Evolutionary conservation across 2,329 filamentous ascomycete genomes (phyloP).

Genomic region (Fusarium sp.): DNA sequence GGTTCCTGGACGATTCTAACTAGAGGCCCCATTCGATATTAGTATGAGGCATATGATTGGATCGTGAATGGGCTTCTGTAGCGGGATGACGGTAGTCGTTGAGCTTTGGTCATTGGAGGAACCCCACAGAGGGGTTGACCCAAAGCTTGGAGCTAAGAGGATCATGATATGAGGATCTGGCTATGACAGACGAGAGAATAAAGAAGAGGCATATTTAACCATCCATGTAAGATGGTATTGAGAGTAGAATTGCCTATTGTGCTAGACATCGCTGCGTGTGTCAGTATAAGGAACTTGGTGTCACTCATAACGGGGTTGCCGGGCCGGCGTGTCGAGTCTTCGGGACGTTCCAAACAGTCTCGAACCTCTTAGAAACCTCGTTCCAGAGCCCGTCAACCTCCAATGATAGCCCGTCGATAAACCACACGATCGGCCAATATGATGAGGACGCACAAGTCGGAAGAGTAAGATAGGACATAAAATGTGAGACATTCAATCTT

Average conservation of each 20-base stretch:
- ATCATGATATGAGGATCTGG: slow-evolving; percentile 31
- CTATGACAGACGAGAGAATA: not conserved
- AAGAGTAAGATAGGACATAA: not conserved
- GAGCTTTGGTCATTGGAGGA: slow-evolving; percentile 28
- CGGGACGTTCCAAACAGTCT: slow-evolving; percentile 24
- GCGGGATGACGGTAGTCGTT: slow-evolving; percentile 32
- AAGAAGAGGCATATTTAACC: not conserved
- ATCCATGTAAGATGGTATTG: not conserved
- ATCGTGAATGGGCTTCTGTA: slow-evolving; percentile 15
- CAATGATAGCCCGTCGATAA: slow-evolving; percentile 31
- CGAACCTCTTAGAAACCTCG: slow-evolving; percentile 22
- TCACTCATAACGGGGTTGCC: slow-evolving; percentile 36
- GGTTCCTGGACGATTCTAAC: slow-evolving; percentile 28
- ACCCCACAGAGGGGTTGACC: slow-evolving; percentile 42
- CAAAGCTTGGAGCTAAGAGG: slow-evolving; percentile 12
- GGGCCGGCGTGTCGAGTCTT: slow-evolving; percentile 30
- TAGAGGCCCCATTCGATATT: slow-evolving; percentile 37
- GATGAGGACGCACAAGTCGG: not conserved
- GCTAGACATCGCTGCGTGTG: slow-evolving; percentile 1
- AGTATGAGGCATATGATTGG: slow-evolving; percentile 42
- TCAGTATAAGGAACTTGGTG: slow-evolving; percentile 24
- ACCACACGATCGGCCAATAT: slow-evolving; percentile 23
- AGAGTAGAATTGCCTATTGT: not conserved
- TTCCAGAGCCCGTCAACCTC: slow-evolving; percentile 16
- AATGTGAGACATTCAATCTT: slow-evolving; percentile 12